Evolutionary conservation across 805 yeast genomes (phyloP).

Genomic region (Myxozyma kluyveri): DNA sequence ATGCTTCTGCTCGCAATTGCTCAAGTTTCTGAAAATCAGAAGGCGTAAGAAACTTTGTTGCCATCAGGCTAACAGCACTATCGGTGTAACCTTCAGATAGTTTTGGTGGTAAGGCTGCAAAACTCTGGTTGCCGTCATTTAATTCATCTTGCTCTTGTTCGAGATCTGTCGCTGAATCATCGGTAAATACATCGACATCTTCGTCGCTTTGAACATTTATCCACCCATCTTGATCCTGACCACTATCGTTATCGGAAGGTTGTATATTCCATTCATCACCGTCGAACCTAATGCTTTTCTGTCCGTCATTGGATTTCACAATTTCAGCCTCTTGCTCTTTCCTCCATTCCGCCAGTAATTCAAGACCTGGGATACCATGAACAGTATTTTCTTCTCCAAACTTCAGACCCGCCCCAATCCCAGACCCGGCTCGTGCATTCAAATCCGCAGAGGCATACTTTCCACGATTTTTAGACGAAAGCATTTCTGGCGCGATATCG

Average conservation of each 20-base stretch:
- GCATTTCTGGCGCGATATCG: constrained; percentile 96
- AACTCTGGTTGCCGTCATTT: constrained; percentile 27
- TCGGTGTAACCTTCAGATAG: constrained; percentile 37
- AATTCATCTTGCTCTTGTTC: constrained; percentile 34
- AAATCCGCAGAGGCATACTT: constrained; percentile 83
- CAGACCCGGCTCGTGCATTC: constrained; percentile 54
- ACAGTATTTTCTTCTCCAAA: constrained; percentile 73
- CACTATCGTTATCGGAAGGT: constrained; percentile 50
- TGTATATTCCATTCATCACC: constrained; percentile 45
- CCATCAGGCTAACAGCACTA: constrained; percentile 55
- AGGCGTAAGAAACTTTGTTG: constrained; percentile 85
- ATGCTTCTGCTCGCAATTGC: constrained; percentile 81
- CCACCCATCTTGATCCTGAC: constrained; percentile 61
- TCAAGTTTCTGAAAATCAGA: constrained; percentile 96
- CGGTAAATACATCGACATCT: constrained; percentile 39
- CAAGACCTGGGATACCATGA: constrained; percentile 87
- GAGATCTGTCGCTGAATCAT: constrained; percentile 31
- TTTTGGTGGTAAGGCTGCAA: constrained; percentile 1
- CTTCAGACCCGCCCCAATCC: constrained; percentile 38
- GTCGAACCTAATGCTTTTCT: constrained; percentile 59
- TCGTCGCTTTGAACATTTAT: constrained; percentile 74
- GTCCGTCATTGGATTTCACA: not conserved
- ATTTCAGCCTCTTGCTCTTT: constrained; percentile 54
- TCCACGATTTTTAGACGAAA: constrained; percentile 86
- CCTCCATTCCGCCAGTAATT: constrained; percentile 84